A percentile compares a stretch with the other conserved stretches of the same genome.
phyloP scores from a whole-genome alignment of 1,284 basidiomycete species.

The Leccinum fallax region DNA sequence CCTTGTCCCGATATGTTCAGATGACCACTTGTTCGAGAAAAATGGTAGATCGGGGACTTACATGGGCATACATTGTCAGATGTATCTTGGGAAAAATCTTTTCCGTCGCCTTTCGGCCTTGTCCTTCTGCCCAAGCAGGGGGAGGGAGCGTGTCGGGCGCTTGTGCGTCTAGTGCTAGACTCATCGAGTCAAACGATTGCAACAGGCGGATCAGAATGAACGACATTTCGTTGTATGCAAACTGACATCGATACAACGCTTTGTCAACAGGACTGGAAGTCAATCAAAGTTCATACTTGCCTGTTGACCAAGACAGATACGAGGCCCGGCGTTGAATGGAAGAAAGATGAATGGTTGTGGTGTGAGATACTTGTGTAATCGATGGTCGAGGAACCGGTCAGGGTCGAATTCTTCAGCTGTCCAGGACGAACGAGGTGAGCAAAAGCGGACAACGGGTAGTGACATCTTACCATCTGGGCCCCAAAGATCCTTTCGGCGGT shows the following conservation, averaged over 20 bases:
- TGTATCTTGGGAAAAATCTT: conserved; percentile 39
- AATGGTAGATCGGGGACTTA: conserved; percentile 17
- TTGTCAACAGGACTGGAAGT: conserved; percentile 6
- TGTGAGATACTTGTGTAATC: conserved; percentile 31
- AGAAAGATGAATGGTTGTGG: conserved; percentile 45
- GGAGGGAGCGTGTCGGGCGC: conserved; percentile 36
- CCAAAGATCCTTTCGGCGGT: conserved; percentile 40
- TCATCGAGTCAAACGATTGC: conserved; percentile 41
- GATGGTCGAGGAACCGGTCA: conserved; percentile 35
- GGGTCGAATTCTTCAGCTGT: conserved; percentile 49
- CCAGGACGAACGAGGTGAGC: neutral
- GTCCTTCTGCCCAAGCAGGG: conserved; percentile 32
- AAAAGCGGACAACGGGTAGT: neutral
- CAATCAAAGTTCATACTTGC: conserved; percentile 15
- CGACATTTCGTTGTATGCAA: conserved; percentile 49
- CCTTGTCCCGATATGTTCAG: conserved; percentile 17
- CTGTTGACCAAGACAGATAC: conserved; percentile 50
- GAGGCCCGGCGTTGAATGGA: conserved; percentile 52
- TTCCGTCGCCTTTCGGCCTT: conserved; percentile 41
- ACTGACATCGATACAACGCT: conserved; percentile 25
- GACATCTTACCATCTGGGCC: conserved; percentile 35
- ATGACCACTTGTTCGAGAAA: neutral
- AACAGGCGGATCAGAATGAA: conserved; percentile 47
- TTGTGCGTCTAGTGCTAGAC: conserved; percentile 40
- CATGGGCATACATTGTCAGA: conserved; percentile 43